Percentiles rank a stretch among this genome's conserved stretches.
These are phyloP conservation scores for Thielaviopsis punctulata DNA, from an alignment of 2,329 filamentous ascomycete genomes.

Conservation along the genomic window DNA sequence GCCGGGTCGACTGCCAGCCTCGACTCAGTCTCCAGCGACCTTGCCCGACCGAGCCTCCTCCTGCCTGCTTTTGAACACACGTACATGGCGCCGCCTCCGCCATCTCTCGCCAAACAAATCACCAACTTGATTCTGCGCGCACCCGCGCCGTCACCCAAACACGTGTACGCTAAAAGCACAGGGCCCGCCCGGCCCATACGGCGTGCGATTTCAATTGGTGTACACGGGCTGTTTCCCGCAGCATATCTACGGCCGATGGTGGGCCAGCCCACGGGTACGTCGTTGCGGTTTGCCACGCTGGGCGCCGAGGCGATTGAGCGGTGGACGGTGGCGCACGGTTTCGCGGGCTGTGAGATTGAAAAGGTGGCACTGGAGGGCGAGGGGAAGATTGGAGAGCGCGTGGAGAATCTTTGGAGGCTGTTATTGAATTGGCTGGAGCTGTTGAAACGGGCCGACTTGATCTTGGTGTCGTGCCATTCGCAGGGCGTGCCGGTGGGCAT, in stretches of 20 bases:
- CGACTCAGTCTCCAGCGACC: constrained; percentile 2
- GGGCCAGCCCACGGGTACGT: constrained; percentile 89
- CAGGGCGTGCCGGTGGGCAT: constrained; percentile 89
- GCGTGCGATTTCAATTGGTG: constrained; percentile 79
- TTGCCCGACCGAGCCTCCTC: constrained; percentile 38
- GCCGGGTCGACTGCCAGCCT: neutral
- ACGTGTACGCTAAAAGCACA: constrained; percentile 55
- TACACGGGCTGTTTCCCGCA: constrained; percentile 88
- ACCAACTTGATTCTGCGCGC: constrained; percentile 38
- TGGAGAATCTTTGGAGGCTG: constrained; percentile 86
- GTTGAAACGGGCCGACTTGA: constrained; percentile 71
- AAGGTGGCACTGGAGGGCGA: constrained; percentile 92
- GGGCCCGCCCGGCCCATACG: constrained; percentile 46
- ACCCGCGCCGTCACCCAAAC: constrained; percentile 40
- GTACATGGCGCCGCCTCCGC: constrained; percentile 48
- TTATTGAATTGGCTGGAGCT: constrained; percentile 90
- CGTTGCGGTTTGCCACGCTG: constrained; percentile 78
- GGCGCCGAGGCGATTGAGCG: constrained; percentile 67
- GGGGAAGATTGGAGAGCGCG: constrained; percentile 74
- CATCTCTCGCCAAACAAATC: constrained; percentile 54
- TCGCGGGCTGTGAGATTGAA: constrained; percentile 64
- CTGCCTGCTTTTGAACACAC: constrained; percentile 53
- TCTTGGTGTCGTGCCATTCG: constrained; percentile 84
- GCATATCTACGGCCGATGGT: constrained; percentile 76
- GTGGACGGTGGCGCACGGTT: constrained; percentile 63